Percentiles rank a stretch among this genome's conserved stretches.
phyloP scores from a whole-genome alignment of 1,284 basidiomycete species.

The Cryptococcus maquisensis region DNA sequence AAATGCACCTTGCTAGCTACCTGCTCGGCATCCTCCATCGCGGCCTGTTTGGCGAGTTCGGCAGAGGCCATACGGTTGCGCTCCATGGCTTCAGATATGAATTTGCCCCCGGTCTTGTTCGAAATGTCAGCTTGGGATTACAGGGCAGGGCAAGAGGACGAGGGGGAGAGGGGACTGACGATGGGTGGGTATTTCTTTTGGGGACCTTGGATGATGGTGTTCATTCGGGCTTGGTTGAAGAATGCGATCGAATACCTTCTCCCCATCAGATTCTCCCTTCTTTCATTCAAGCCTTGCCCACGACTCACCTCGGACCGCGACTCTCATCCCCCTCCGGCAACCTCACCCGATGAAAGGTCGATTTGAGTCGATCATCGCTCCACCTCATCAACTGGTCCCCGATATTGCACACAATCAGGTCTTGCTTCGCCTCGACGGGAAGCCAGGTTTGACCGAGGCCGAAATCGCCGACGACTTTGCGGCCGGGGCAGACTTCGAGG shows the following conservation, averaged over 20 bases:
- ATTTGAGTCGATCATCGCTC: slow-evolving; percentile 34
- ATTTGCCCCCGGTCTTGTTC: slow-evolving; percentile 28
- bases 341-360: slow-evolving; percentile 34
- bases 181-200: slow-evolving; percentile 31
- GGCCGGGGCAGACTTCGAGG: slow-evolving; percentile 35
- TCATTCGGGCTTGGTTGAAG: slow-evolving; percentile 33
- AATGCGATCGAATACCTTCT: slow-evolving; percentile 30
- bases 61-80: slow-evolving; percentile 32
- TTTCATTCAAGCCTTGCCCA: background rate
- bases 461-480: slow-evolving; percentile 34
- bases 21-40: slow-evolving; percentile 11
- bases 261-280: background rate
- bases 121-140: background rate
- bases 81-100: slow-evolving; percentile 29
- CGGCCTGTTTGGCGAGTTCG: slow-evolving; percentile 22
- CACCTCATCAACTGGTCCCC: slow-evolving; percentile 38
- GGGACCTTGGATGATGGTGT: slow-evolving; percentile 31
- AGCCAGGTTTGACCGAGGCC: slow-evolving; percentile 31
- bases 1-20: slow-evolving; percentile 27
- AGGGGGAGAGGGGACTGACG: slow-evolving; percentile 13
- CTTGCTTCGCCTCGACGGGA: slow-evolving; percentile 28
- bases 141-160: background rate
- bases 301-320: slow-evolving; percentile 13
- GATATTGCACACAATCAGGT: slow-evolving; percentile 38
- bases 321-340: slow-evolving; percentile 25